Percentiles rank a stretch among this genome's conserved stretches.
These are phyloP conservation scores for Neopestalotiopsis sp. DNA, from an alignment of 2,329 filamentous ascomycete genomes.

Conservation along the genomic window DNA sequence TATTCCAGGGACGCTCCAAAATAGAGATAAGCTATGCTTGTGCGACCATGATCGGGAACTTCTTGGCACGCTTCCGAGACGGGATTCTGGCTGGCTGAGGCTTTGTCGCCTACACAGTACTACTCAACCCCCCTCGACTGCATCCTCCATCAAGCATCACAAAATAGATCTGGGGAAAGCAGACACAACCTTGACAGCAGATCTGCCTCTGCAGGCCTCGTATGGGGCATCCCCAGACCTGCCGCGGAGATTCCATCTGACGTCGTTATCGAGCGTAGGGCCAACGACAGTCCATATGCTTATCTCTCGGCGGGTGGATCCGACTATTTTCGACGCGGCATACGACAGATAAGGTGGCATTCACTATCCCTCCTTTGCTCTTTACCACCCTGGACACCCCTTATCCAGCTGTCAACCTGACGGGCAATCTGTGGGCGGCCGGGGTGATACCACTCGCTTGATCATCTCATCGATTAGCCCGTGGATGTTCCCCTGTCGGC, in stretches of 20 bases:
- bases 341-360: constrained; percentile 14
- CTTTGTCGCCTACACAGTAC: neutral
- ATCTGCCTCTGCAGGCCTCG: neutral
- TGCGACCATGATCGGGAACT: neutral
- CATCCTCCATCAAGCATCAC: neutral
- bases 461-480: neutral
- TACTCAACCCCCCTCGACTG: neutral
- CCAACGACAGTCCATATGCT: constrained; percentile 28
- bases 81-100: neutral
- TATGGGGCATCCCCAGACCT: constrained; percentile 4
- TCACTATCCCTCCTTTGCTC: neutral
- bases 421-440: neutral
- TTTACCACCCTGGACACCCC: neutral
- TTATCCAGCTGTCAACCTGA: neutral
- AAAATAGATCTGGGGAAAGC: neutral
- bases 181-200: neutral
- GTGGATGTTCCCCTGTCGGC: neutral
- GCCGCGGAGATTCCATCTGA: constrained; percentile 13
- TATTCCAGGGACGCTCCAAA: neutral
- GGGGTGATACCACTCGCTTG: neutral
- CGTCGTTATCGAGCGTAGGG: constrained; percentile 12
- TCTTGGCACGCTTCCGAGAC: neutral
- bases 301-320: constrained; percentile 27
- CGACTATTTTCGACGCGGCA: constrained; percentile 19
- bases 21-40: neutral